These are phyloP conservation scores for Lipomyces orientalis DNA, from an alignment of 805 yeast genomes.

Conservation along the genomic window DNA sequence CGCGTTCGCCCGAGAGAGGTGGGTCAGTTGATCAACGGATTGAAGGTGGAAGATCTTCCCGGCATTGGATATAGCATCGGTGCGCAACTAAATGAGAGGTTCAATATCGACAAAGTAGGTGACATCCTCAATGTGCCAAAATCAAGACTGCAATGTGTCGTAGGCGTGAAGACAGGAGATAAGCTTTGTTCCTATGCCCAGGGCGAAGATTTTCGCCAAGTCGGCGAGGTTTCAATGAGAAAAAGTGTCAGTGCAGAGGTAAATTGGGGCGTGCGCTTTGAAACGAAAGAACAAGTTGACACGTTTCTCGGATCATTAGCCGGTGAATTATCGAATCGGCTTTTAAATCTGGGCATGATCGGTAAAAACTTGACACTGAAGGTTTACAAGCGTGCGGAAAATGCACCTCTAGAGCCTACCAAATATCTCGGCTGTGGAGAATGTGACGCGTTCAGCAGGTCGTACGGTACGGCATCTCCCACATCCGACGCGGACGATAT, in stretches of 20 bases:
- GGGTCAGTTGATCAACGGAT: constrained; percentile 46
- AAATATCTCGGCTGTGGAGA: constrained; percentile 85
- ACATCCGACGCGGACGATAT: constrained; percentile 67
- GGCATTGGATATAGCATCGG: constrained; percentile 53
- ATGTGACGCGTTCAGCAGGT: constrained; percentile 68
- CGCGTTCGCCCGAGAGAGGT: constrained; percentile 45
- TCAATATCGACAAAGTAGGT: constrained; percentile 47
- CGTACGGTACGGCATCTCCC: constrained; percentile 63
- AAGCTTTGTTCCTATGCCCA: constrained; percentile 64
- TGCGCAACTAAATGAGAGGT: constrained; percentile 52
- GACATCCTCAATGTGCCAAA: constrained; percentile 50
- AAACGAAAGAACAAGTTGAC: constrained; percentile 64
- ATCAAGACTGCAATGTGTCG: constrained; percentile 49
- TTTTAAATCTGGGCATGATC: constrained; percentile 53
- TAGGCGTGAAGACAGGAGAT: constrained; percentile 75
- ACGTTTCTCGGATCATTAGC: constrained; percentile 63
- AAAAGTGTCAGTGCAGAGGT: constrained; percentile 87
- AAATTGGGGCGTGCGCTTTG: constrained; percentile 87
- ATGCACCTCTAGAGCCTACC: constrained; percentile 75
- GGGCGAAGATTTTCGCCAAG: constrained; percentile 70
- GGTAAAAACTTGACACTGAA: constrained; percentile 70
- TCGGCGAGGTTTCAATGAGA: constrained; percentile 59
- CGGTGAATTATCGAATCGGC: constrained; percentile 62
- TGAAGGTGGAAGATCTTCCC: constrained; percentile 51
- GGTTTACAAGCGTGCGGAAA: constrained; percentile 64